Evolutionary conservation across 257 asterid genomes (phyloP).

Genomic region (Nicotiana attenuata): DNA sequence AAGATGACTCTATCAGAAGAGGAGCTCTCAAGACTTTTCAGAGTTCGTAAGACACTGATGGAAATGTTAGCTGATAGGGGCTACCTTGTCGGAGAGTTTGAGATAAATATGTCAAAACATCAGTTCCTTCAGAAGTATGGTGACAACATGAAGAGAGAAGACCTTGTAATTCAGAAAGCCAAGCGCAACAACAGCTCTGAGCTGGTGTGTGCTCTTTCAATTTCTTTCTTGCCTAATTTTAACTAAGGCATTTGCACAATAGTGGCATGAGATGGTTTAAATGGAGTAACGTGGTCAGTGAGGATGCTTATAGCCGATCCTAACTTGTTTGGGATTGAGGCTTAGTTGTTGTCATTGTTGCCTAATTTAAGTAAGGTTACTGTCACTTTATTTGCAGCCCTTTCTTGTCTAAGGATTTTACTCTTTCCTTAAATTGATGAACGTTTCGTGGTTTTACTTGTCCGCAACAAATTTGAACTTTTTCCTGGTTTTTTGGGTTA

Average conservation of each 20-base stretch:
- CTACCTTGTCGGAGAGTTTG: slow-evolving; percentile 30
- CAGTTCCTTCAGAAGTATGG: slow-evolving; percentile 42
- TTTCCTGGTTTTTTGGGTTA: not conserved
- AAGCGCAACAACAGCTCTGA: slow-evolving; percentile 47
- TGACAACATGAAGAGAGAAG: slow-evolving; percentile 83
- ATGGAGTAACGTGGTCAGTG: no score
- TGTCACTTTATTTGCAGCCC: not conserved
- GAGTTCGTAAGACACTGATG: slow-evolving; percentile 31
- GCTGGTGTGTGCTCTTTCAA: slow-evolving; percentile 37
- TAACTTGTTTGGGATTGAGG: no score
- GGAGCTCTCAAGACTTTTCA: slow-evolving; percentile 10
- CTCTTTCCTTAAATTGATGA: not conserved
- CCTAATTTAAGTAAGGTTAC: not conserved
- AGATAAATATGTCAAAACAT: slow-evolving; percentile 22
- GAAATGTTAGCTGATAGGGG: slow-evolving; percentile 35
- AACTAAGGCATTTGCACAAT: not conserved
- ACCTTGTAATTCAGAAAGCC: slow-evolving; percentile 48
- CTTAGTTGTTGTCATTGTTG: not conserved
- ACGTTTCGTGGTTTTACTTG: not conserved
- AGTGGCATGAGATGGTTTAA: no score
- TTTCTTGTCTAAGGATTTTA: not conserved
- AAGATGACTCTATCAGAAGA: slow-evolving; percentile 17
- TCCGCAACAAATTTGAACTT: not conserved
- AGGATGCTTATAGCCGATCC: no score
- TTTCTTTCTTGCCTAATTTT: not conserved